phyloP scores from a whole-genome alignment of 345 rosid genomes.

The Eutrema yunnanense region DNA sequence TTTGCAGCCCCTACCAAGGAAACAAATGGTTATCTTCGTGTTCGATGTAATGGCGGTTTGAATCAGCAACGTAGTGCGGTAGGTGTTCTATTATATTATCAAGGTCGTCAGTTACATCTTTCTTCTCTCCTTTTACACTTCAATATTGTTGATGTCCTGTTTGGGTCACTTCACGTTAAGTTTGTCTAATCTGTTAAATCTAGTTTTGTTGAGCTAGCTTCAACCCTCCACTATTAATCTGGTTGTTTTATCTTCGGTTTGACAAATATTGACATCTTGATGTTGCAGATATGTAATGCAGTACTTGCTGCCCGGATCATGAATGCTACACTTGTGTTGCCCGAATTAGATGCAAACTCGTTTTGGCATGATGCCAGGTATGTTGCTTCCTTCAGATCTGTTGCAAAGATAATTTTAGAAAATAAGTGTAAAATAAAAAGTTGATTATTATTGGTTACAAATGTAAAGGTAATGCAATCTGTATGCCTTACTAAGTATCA shows the following conservation, averaged over 20 bases:
- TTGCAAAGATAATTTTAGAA: constrained; percentile 4
- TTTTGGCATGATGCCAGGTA: constrained; percentile 99
- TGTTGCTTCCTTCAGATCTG: neutral
- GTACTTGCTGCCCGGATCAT: constrained; percentile 99
- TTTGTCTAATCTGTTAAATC: neutral
- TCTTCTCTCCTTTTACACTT: neutral
- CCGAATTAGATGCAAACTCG: constrained; percentile 96
- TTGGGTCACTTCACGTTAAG: neutral
- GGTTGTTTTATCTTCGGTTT: neutral
- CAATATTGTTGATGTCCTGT: neutral
- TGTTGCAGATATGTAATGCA: constrained; percentile 87
- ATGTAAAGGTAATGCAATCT: neutral
- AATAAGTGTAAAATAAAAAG: neutral
- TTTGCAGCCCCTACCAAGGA: constrained; percentile 81
- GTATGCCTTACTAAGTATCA: constrained; percentile 8
- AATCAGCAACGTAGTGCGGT: constrained; percentile 99
- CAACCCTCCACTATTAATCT: neutral
- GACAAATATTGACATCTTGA: constrained; percentile 7
- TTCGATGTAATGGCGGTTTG: constrained; percentile 96
- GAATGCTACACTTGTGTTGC: constrained; percentile 98
- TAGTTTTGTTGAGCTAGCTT: neutral
- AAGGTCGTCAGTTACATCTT: neutral
- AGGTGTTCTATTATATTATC: constrained; percentile 23
- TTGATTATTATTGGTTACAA: neutral
- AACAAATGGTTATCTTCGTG: constrained; percentile 88